These are phyloP conservation scores for Plasmodium vivax DNA, from an alignment of 169 alveolate genomes.

Conservation along the genomic window DNA sequence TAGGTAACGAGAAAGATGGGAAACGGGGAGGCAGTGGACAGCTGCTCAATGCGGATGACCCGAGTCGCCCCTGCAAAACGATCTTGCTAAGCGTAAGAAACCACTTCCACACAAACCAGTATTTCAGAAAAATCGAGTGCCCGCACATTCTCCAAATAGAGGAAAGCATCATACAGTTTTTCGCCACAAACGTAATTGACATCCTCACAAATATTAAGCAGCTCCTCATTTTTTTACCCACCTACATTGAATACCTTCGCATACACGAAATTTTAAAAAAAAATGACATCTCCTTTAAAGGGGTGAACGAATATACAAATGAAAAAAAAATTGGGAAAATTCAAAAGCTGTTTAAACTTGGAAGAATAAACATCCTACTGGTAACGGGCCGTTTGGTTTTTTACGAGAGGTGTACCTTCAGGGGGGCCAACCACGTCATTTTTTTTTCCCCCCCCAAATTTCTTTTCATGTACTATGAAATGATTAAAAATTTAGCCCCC, in stretches of 20 bases:
- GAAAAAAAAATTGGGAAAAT: conserved; percentile 53
- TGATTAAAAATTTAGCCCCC: conserved; percentile 36
- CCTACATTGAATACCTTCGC: conserved; percentile 63
- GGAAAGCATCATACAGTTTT: conserved; percentile 37
- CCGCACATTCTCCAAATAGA: conserved; percentile 40
- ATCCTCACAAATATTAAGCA: conserved; percentile 50
- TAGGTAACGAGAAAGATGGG: not conserved
- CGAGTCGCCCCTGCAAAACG: not conserved
- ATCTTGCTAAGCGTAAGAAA: conserved; percentile 37
- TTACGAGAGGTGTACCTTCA: conserved; percentile 69
- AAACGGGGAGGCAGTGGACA: not conserved
- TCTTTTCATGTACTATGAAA: conserved; percentile 50
- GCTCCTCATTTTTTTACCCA: conserved; percentile 62
- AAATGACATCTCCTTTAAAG: conserved; percentile 68
- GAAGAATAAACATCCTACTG: conserved; percentile 57
- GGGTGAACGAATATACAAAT: conserved; percentile 67
- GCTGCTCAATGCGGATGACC: not conserved
- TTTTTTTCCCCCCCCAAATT: conserved; percentile 71
- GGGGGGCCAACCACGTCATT: conserved; percentile 63
- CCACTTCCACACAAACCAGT: conserved; percentile 27
- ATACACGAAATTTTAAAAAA: conserved; percentile 49
- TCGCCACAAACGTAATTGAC: conserved; percentile 50
- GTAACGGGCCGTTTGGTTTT: conserved; percentile 62
- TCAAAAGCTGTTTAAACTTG: conserved; percentile 46
- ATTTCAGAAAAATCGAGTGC: conserved; percentile 67